phyloP scores from a whole-genome alignment of 129 eudicot genomes.

The Artemisia argyi region DNA sequence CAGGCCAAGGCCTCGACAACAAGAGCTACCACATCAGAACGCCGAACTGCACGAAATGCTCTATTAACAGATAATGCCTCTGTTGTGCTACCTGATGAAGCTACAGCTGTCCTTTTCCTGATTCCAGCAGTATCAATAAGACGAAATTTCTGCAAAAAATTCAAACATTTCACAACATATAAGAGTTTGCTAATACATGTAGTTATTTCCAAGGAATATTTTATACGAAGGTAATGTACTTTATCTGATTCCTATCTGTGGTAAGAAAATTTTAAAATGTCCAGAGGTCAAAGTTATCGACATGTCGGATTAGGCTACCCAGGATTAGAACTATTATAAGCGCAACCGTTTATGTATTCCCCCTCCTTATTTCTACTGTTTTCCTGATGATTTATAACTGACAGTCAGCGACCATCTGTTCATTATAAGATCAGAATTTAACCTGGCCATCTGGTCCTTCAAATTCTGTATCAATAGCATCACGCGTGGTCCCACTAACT shows the following conservation, averaged over 20 bases:
- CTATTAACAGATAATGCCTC: slow-evolving; percentile 95
- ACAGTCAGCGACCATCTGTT: not conserved
- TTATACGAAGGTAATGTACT: not conserved
- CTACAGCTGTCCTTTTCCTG: slow-evolving; percentile 84
- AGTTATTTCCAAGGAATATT: slow-evolving; percentile 5
- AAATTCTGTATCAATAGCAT: slow-evolving; percentile 97
- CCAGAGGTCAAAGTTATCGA: slow-evolving; percentile 10
- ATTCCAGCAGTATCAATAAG: slow-evolving; percentile 99
- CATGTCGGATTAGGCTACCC: not conserved
- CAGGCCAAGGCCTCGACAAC: slow-evolving; percentile 97
- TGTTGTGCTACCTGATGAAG: slow-evolving; percentile 93
- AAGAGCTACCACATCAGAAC: slow-evolving; percentile 97
- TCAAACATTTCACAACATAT: not conserved
- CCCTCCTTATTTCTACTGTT: not conserved
- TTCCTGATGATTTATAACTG: not conserved
- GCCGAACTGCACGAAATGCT: slow-evolving; percentile 95
- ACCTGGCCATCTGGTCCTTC: slow-evolving; percentile 97
- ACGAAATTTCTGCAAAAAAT: slow-evolving; percentile 68
- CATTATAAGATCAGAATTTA: slow-evolving; percentile 21
- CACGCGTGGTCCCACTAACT: slow-evolving; percentile 98
- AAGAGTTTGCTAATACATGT: not conserved
- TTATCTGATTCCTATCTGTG: slow-evolving; percentile 1
- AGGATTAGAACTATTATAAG: not conserved
- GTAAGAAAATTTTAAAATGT: not conserved
- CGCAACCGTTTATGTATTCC: not conserved